Evolutionary conservation across 805 yeast genomes (phyloP).

Genomic region (Suhomyces vadensis): DNA sequence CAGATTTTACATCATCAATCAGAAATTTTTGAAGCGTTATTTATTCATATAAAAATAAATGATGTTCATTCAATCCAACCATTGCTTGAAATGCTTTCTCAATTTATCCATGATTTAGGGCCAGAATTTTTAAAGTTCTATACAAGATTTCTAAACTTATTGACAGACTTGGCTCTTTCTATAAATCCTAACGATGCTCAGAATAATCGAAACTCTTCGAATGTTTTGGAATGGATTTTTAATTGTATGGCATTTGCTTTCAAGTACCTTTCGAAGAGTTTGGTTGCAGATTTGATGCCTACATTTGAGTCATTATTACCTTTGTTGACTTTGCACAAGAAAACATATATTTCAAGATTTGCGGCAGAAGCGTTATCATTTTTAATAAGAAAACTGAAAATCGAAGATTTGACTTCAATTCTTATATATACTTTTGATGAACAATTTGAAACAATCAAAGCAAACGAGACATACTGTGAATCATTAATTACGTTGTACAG

Average conservation of each 20-base stretch:
- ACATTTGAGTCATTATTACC: constrained; percentile 70
- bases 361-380: constrained; percentile 91
- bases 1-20: constrained; percentile 73
- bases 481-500: constrained; percentile 63
- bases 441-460: constrained; percentile 29
- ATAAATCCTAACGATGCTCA: constrained; percentile 49
- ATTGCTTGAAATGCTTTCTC: constrained; percentile 70
- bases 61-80: constrained; percentile 81
- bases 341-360: constrained; percentile 71
- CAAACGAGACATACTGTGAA: constrained; percentile 50
- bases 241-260: constrained; percentile 84
- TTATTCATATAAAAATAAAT: constrained; percentile 47
- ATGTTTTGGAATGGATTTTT: constrained; percentile 78
- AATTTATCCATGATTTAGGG: constrained; percentile 89
- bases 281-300: constrained; percentile 63
- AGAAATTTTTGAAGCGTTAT: constrained; percentile 54
- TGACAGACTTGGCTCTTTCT: constrained; percentile 48
- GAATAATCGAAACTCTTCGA: constrained; percentile 54
- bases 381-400: constrained; percentile 66
- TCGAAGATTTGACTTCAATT: constrained; percentile 47
- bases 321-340: constrained; percentile 55
- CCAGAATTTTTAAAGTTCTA: constrained; percentile 83
- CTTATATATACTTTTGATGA: constrained; percentile 45
- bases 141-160: constrained; percentile 47
- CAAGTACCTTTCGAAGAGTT: constrained; percentile 73